Conservation (phyloP, 208 protist species). For the Porcisia hertigi region DNA sequence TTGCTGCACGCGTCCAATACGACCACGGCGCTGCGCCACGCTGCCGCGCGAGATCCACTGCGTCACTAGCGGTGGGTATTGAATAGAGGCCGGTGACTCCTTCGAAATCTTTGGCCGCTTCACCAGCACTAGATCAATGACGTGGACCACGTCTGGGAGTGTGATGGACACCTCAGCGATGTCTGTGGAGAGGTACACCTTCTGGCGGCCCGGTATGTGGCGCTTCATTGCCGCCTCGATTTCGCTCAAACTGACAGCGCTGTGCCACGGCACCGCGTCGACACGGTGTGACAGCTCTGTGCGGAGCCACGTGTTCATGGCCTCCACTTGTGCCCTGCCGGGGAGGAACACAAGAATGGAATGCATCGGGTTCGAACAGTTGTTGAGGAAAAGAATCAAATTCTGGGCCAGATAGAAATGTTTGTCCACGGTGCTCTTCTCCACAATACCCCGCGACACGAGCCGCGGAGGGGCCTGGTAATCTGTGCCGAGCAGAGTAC, state of each 20-base stretch:
- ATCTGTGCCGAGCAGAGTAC: constrained; percentile 59
- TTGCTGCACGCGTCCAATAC: constrained; percentile 84
- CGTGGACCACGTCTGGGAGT: constrained; percentile 94
- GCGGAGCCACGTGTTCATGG: constrained; percentile 48
- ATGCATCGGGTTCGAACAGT: constrained; percentile 56
- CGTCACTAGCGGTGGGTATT: constrained; percentile 83
- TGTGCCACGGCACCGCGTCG: constrained; percentile 84
- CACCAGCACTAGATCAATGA: constrained; percentile 94
- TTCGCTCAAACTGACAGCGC: constrained; percentile 75
- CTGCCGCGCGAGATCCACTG: constrained; percentile 77
- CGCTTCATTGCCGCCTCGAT: constrained; percentile 91
- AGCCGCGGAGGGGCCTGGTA: constrained; percentile 48
- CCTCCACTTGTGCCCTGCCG: constrained; percentile 73
- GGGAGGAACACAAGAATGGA: constrained; percentile 95
- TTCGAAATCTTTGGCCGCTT: constrained; percentile 80
- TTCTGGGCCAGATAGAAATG: constrained; percentile 66
- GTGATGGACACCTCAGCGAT: constrained; percentile 79
- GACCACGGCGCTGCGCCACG: constrained; percentile 73
- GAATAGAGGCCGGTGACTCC: constrained; percentile 54
- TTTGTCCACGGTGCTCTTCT: constrained; percentile 60
- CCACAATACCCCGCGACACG: constrained; percentile 36
- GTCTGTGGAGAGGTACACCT: constrained; percentile 93
- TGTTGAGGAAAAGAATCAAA: constrained; percentile 65
- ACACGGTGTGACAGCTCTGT: constrained; percentile 59
- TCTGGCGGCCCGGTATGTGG: constrained; percentile 76